Percentiles rank a stretch among this genome's conserved stretches.
Conservation (phyloP, 176 grass and related monocot species). For the Hyparrhenia diplandra region DNA sequence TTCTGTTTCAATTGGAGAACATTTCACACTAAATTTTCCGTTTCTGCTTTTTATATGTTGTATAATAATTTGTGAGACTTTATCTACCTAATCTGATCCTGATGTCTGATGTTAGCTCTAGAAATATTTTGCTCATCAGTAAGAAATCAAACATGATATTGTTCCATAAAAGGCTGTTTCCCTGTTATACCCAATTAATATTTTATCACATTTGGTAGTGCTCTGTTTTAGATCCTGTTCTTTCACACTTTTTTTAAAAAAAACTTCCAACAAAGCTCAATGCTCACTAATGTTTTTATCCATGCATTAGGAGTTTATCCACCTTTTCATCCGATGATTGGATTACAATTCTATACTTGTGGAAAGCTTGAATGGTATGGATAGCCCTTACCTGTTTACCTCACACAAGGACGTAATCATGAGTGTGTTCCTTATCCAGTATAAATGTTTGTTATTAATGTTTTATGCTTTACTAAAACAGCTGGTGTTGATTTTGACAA, state of each 20-base stretch:
- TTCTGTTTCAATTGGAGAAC: slow-evolving; percentile 13
- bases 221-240: not conserved
- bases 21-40: not conserved
- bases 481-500: not conserved
- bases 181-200: not conserved
- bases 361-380: slow-evolving; percentile 90
- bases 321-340: slow-evolving; percentile 82
- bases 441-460: slow-evolving; percentile 4
- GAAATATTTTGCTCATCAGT: not conserved
- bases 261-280: not conserved
- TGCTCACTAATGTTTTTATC: slow-evolving; percentile 13
- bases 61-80: not conserved
- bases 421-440: slow-evolving; percentile 15
- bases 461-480: not conserved
- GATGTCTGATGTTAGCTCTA: not conserved
- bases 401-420: not conserved
- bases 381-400: not conserved
- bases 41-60: not conserved
- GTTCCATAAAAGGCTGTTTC: not conserved
- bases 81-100: not conserved
- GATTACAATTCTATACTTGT: slow-evolving; percentile 77
- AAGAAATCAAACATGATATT: slow-evolving; percentile 8
- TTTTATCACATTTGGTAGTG: not conserved
- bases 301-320: slow-evolving; percentile 64
- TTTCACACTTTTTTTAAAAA: not conserved